Conservation (phyloP, 495 filamentous ascomycete genomes). For the Neurospora intermedia region DNA sequence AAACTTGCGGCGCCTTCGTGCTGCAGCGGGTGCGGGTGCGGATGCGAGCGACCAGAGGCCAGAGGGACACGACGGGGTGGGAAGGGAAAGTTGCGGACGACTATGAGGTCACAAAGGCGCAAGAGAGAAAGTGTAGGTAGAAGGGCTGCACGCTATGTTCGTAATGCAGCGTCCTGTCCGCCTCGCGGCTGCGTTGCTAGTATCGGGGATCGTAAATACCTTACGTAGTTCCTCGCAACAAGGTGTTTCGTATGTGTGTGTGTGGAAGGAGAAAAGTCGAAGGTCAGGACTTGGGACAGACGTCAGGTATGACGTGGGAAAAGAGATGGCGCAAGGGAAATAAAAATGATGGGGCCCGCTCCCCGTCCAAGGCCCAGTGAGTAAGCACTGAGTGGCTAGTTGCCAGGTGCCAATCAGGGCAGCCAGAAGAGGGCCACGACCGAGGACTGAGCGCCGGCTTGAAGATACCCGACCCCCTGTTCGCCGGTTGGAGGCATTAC, state of each 20-base stretch:
- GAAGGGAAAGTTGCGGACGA: constrained; percentile 8
- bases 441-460: neutral
- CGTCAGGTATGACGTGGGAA: constrained; percentile 34
- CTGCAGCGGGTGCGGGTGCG: constrained; percentile 8
- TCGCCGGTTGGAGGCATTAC: neutral
- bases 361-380: neutral
- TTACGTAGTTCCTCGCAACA: constrained; percentile 17
- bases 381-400: neutral
- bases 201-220: constrained; percentile 11
- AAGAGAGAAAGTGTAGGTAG: constrained; percentile 15
- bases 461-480: neutral
- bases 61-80: constrained; percentile 1
- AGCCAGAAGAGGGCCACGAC: neutral
- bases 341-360: constrained; percentile 20
- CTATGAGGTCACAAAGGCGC: constrained; percentile 24
- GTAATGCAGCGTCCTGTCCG: constrained; percentile 14
- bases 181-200: constrained; percentile 7
- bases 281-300: constrained; percentile 21
- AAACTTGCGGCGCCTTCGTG: constrained; percentile 19
- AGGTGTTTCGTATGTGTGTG: constrained; percentile 9
- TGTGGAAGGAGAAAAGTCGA: constrained; percentile 14
- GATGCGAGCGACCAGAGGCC: neutral
- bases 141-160: constrained; percentile 11
- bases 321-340: constrained; percentile 26
- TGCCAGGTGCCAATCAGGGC: neutral